Evolutionary conservation across 257 asterid genomes (phyloP).

Genomic region (Scutellaria barbata): DNA sequence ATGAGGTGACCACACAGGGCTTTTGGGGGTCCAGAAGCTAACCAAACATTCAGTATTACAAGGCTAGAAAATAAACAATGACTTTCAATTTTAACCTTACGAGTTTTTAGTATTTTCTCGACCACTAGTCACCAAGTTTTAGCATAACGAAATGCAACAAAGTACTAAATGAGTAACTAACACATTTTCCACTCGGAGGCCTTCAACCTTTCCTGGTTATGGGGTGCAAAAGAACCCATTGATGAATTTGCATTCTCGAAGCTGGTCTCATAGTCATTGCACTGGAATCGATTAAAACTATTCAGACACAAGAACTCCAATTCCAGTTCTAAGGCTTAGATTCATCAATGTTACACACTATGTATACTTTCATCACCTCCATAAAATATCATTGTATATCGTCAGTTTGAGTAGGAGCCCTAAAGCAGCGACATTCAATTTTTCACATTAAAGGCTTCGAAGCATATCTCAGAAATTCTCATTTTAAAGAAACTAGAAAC

Average conservation of each 20-base stretch:
- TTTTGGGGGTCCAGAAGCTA: not conserved
- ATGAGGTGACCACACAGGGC: not conserved
- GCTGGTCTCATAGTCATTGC: no score
- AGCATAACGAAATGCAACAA: not conserved
- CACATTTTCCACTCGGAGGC: not conserved
- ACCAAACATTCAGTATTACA: not conserved
- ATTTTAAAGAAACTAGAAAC: not conserved
- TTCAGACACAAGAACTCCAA: slow-evolving; percentile 11
- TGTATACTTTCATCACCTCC: not conserved
- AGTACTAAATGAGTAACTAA: not conserved
- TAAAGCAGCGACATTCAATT: not conserved
- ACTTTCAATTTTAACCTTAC: not conserved
- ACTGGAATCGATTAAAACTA: no score
- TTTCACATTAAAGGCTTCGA: not conserved
- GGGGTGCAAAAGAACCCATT: not conserved
- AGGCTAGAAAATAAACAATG: slow-evolving; percentile 4
- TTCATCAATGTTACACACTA: not conserved
- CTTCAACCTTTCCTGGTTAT: not conserved
- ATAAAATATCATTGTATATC: not conserved
- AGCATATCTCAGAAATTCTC: not conserved
- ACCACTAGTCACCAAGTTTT: not conserved
- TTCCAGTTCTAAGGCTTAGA: slow-evolving; percentile 8
- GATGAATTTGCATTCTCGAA: not conserved
- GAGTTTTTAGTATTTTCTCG: not conserved
- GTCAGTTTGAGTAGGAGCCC: no score